Evolutionary conservation across 768 basidiomycete genomes (phyloP), one percentile per base, ranked within the genome.

Genomic region (Mycena filopes): DNA sequence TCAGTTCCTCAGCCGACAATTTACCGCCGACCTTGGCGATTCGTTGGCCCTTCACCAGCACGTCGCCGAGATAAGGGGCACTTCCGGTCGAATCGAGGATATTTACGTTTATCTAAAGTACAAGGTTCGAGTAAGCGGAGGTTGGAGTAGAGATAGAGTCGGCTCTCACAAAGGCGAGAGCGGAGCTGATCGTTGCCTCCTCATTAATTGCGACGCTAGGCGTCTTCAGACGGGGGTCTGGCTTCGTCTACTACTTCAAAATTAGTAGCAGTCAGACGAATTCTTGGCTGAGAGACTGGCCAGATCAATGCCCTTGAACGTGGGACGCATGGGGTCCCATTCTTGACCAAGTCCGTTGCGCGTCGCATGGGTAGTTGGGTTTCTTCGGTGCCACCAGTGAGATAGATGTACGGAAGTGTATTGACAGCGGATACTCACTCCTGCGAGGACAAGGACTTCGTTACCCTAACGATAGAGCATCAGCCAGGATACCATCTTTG

Each of bases 41-140:
- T 10, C 70, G 71, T 23, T 72, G 68, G 12, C 77, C 78, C 49
- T 70, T 70, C 59, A 79, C 58, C 29, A 80, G 71, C 4, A 79
- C 76, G 42, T 80, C 78, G 0, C 78, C 78, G 33, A 49, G 62
- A 60, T 79, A 79, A 1, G 79, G 78, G 20, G 57, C 57, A 7
- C 62, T 45, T 1, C 79, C 79, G 4, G 78, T 79, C 38, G 76
- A 79, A 59, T 79, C 78, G 21, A 79, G 54, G 42, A 79, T 78
- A 33, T 75, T 72, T 11, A 79, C 78, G 33, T 79, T 71, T 2
- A 69, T 64, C 67, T 68, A 40, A 20, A n/a, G 6, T 41, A n/a
- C n/a, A 16, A 5, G 18, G 3, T 20, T 16, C 33, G 33, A 12
- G 33, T 33, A 26, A 2, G 11, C 13, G 1, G 12, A 3, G 23